Base-by-base conservation (phyloP, 176 grass and related monocot species). In the Triticum timopheevii region DNA sequence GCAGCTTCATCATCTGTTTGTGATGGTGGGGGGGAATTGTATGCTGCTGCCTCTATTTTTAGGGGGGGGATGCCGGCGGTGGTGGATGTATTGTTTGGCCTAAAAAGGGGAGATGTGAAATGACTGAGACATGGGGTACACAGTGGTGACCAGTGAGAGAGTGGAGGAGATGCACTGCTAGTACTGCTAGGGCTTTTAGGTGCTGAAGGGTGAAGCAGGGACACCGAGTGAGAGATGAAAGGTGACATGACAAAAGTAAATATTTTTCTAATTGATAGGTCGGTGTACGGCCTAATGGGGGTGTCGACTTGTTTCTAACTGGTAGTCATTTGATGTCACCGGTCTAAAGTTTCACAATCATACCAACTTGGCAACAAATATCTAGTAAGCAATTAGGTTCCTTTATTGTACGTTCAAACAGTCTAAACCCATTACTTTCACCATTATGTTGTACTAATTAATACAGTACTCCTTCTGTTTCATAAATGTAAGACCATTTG, bases 21-120 rank as follows among this genome's bases (percentile, higher is more conserved):
- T 84, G 74, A 56, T 77, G 74, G 74, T 58, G 74, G 58, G 47
- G 62, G 49, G 80, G 73, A 73, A 84, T 84, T 80, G 38, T 65
- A 88, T 78, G 79, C 33, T 77, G 83, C 80, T 88, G 83, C 92
- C 81, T 87, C 89, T 91, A 89, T 88, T 94, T 91, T 89, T 83
- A 89, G 86, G 82, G 62, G 62, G 45, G 44, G 70, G 42, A 56
- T 40, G 47, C 80, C 74, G 89, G 44, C 8, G 35, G n/a, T 78
- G 76, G 72, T 76, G 89, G 78, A 38, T 66, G 87, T 85, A 82
- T 87, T 96, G 87, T 90, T 93, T 93, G 89, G 92, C 89, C 92
- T 92, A 90, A 92, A 96, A 96, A 96, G 87, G 89, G n/a, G 92
- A 88, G 89, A 93, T 82, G 87, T 85, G 80, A 86, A 79, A 80